These are phyloP conservation scores for Centrapalus pauciflorus DNA, from an alignment of 129 eudicot genomes.

Conservation along the genomic window DNA sequence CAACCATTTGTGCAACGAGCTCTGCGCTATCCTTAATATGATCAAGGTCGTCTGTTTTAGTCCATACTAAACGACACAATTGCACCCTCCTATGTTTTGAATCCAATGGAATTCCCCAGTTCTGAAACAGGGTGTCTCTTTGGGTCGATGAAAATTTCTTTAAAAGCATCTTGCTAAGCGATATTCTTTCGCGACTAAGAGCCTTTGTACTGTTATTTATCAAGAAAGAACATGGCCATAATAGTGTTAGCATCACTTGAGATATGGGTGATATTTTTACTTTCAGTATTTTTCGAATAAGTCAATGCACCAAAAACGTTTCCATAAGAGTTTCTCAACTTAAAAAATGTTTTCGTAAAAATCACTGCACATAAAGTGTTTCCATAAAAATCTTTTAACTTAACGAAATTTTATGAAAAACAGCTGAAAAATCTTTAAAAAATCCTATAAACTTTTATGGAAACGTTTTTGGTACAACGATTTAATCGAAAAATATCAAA, in stretches of 20 bases:
- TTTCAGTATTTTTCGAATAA: no score
- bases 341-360: no score
- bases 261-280: not conserved
- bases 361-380: no score
- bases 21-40: slow-evolving; percentile 71
- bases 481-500: no score
- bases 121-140: slow-evolving; percentile 40
- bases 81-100: slow-evolving; percentile 54
- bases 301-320: no score
- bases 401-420: no score
- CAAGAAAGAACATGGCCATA: not conserved
- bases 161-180: slow-evolving; percentile 48
- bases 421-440: no score
- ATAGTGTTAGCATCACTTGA: slow-evolving; percentile 1
- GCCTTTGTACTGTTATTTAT: slow-evolving; percentile 34
- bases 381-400: no score
- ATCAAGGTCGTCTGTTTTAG: slow-evolving; percentile 47
- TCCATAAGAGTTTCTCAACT: no score
- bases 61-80: slow-evolving; percentile 48
- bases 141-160: slow-evolving; percentile 45
- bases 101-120: slow-evolving; percentile 62
- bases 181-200: slow-evolving; percentile 57
- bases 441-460: no score
- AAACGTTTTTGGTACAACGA: no score
- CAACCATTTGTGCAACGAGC: slow-evolving; percentile 57